These are phyloP conservation scores for Penicillium mononematosum DNA, from an alignment of 495 filamentous ascomycete species.

Conservation along the genomic window DNA sequence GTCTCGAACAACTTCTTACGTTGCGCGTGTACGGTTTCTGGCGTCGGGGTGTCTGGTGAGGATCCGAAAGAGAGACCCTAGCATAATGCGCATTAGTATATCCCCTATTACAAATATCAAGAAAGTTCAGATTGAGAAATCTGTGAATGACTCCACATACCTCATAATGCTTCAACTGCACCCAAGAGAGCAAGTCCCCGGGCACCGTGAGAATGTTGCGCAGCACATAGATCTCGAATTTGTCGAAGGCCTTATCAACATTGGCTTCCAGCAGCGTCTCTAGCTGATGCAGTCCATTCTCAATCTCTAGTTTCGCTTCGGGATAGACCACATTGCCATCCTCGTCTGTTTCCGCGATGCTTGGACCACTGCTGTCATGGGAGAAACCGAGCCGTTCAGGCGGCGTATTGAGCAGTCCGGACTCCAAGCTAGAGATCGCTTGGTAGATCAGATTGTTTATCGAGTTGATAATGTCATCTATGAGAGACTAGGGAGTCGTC, in stretches of 20 bases:
- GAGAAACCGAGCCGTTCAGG: constrained; percentile 76
- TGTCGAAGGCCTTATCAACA: constrained; percentile 76
- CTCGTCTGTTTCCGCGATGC: constrained; percentile 52
- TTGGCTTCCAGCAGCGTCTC: constrained; percentile 88
- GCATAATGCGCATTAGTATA: constrained; percentile 3
- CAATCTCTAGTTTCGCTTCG: constrained; percentile 74
- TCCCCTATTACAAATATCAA: constrained; percentile 9
- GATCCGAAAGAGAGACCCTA: constrained; percentile 39
- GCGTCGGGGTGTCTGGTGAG: constrained; percentile 48
- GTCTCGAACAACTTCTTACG: constrained; percentile 79
- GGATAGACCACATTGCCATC: constrained; percentile 54
- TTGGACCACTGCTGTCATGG: constrained; percentile 40
- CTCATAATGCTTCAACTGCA: constrained; percentile 84
- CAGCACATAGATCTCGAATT: constrained; percentile 78
- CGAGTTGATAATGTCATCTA: constrained; percentile 97
- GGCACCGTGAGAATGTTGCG: constrained; percentile 83
- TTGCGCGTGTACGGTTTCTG: constrained; percentile 64
- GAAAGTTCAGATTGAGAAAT: background rate
- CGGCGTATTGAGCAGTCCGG: constrained; percentile 67
- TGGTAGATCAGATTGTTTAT: constrained; percentile 87
- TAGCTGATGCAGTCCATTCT: constrained; percentile 85
- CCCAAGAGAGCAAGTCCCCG: constrained; percentile 69
- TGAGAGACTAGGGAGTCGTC: constrained; percentile 61
- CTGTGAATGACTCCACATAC: constrained; percentile 39
- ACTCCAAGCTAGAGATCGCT: constrained; percentile 79